Conservation (phyloP, 2,329 filamentous ascomycete species). For the Trichoderma breve region DNA sequence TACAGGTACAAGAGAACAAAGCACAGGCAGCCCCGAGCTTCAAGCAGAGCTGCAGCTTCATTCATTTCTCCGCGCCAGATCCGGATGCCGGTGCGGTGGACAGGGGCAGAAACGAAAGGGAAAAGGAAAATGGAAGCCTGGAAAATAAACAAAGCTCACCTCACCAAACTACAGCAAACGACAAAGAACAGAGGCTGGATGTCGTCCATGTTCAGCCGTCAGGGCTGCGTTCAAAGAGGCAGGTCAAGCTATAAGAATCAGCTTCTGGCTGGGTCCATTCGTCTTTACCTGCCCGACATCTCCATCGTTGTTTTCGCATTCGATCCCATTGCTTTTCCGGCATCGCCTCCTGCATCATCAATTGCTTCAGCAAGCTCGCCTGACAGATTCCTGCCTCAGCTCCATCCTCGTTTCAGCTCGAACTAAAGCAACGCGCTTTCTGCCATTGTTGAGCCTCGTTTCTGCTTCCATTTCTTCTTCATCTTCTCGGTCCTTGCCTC, state of each 20-base stretch:
- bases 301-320: neutral
- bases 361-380: neutral
- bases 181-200: neutral
- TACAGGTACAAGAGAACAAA: neutral
- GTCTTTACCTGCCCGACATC: neutral
- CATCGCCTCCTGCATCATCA: neutral
- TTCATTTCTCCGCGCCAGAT: neutral
- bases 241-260: neutral
- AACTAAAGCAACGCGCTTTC: neutral
- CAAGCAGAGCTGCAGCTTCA: neutral
- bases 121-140: neutral
- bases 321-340: neutral
- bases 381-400: neutral
- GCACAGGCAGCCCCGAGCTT: neutral
- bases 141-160: neutral
- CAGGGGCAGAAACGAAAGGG: neutral
- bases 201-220: neutral
- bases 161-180: neutral
- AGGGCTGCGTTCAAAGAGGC: neutral
- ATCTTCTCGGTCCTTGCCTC: neutral
- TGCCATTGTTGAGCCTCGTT: neutral
- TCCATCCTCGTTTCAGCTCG: neutral
- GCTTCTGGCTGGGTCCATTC: neutral
- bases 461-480: neutral
- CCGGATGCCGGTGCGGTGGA: neutral